Evolutionary conservation across 2,329 filamentous ascomycete species (phyloP).

Genomic region (Penicillium sp.): DNA sequence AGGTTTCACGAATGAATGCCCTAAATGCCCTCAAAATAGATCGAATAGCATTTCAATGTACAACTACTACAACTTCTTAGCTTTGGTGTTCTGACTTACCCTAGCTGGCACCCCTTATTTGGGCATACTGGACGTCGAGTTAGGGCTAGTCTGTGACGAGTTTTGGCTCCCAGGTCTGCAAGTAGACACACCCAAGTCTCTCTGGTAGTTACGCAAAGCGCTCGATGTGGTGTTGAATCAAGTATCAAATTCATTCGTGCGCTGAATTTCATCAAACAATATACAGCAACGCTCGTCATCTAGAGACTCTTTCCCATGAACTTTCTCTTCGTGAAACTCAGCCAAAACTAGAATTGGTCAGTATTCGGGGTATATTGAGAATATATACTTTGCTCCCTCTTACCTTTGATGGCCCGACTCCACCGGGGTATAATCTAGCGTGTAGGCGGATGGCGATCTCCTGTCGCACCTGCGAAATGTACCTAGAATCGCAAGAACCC

Average conservation of each 20-base stretch:
- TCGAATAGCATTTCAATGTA: constrained; percentile 9
- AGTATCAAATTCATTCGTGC: constrained; percentile 17
- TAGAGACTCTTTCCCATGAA: constrained; percentile 95
- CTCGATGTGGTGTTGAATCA: not conserved
- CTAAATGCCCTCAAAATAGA: constrained; percentile 1
- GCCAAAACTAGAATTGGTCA: constrained; percentile 67
- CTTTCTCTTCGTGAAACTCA: constrained; percentile 98
- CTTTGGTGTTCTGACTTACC: not conserved
- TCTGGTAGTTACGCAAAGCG: not conserved
- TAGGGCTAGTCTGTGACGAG: not conserved
- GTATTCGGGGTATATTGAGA: not conserved
- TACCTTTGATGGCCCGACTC: constrained; percentile 56
- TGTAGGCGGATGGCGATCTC: constrained; percentile 77
- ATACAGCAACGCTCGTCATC: constrained; percentile 19
- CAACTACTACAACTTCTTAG: constrained; percentile 12
- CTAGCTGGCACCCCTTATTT: not conserved
- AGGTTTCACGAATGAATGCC: constrained; percentile 3
- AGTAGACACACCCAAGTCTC: not conserved
- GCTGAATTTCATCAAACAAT: constrained; percentile 24
- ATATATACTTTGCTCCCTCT: constrained; percentile 9
- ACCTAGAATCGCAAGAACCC: constrained; percentile 23
- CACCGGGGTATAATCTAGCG: constrained; percentile 76
- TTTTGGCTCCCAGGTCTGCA: not conserved
- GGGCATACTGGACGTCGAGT: not conserved
- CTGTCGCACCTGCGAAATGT: constrained; percentile 79